Evolutionary conservation across 306 rosid genomes (phyloP), one percentile per base, ranked within the genome.

Genomic region (Pueraria montana): DNA sequence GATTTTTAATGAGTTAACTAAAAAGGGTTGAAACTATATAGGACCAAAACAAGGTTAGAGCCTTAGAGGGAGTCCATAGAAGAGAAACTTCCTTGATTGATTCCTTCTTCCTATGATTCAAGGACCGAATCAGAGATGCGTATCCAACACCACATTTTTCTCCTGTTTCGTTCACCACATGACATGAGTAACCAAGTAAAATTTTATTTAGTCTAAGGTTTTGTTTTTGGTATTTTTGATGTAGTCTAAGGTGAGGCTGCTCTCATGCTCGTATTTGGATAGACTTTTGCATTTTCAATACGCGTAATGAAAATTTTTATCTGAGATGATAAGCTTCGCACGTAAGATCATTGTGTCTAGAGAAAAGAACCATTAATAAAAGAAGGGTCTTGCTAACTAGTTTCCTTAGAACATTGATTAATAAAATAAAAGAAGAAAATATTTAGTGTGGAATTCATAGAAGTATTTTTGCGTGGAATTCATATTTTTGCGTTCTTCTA

Each of bases 61-160:
- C 5, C 16, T 13, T 11, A 32, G 68, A 27, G 65, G 6, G n/a
- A 59, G 50, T 73, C 43, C 59, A 49, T 3, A 1, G 27, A 73
- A 36, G 56, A 59, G 71, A 76, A 59, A 14, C 70, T 76, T 71
- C 36, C 20, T 10, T 2, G 43, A 38, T 38, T 38, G 1, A 1
- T 38, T 38, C 43, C 2, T 2, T 20, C 1, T 13, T 12, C 18
- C 11, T 40, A 18, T 13, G 76, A 68, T 20, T 70, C 38, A 11
- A 45, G 40, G 23, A 48, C 65, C 26, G 70, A 69, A 80, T 56
- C 71, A 43, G 17, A 80, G 72, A 70, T 55, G 50, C 30, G 43
- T 20, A 16, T 18, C 58, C 9, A 45, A 46, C 63, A 62, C 20
- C n/a, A 49, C 65, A 7, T 14, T 59, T 14, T 21, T 24, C 56